Evolutionary conservation across 2,329 filamentous ascomycete species (phyloP), one percentile per base, ranked within the genome.

Genomic region (Scopulariopsis brevicaulis): DNA sequence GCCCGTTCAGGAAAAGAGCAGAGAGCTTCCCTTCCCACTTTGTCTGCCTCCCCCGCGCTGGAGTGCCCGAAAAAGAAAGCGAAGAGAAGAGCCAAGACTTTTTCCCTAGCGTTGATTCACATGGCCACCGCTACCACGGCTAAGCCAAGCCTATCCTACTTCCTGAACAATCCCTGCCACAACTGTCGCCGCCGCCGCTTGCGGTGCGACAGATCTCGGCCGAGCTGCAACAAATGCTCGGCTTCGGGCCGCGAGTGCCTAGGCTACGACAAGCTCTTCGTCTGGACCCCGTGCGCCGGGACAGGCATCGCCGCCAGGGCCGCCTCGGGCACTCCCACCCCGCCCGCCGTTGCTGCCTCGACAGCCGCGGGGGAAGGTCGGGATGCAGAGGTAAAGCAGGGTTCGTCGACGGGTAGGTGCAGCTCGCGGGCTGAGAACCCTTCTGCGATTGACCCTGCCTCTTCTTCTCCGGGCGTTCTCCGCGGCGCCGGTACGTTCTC

Each of bases 131-230:
- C 54, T 48, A 24, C 55, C 3, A 48, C 54, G 20, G 43, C 55
- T 18, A 57, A 57, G 46, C 48, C 55, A 22, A 57, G 46, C 55
- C 43, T 57, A 28, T 28, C 55, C 35, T 37, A 24, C 12, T 57
- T 52, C 46, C 46, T 57, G 25, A 57, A 57, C 25, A 77, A 75
- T 64, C 65, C 77, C 60, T 85, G 82, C 68, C 80, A 85, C 69
- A 84, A 83, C 69, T 85, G 82, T 69, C 80, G 81, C 60, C 77
- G 77, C 59, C 77, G 77, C 65, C 78, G 83, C 63, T 76, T 82
- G 67, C 80, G 81, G 64, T 86, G 83, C 68, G 83, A 86, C 68
- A 75, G 78, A 60, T 84, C 82, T 37, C 70, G 78, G 55, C 82
- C 82, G 28, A 73, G 70, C 59, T 85, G 83, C 67, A 75, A 79